Percentiles rank a stretch among this genome's conserved stretches.
These are phyloP conservation scores for Xylariaceae sp. DNA, from an alignment of 2,329 filamentous ascomycete genomes.

Conservation along the genomic window DNA sequence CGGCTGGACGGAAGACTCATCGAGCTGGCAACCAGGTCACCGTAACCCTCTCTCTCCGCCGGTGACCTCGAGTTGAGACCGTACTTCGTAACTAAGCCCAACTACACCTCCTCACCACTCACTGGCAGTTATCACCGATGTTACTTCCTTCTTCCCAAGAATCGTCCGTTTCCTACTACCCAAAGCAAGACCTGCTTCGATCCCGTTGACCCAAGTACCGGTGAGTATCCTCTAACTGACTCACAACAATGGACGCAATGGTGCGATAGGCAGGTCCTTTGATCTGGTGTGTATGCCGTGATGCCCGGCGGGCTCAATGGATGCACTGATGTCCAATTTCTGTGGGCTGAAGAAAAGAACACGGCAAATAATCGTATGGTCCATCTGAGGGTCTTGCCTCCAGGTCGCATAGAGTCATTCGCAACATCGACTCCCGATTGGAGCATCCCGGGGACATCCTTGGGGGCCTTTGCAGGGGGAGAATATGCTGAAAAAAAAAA, in stretches of 20 bases:
- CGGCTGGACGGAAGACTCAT: too few relatives aligned
- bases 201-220: too few relatives aligned
- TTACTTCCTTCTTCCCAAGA: too few relatives aligned
- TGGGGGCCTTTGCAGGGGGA: conserved; percentile 17
- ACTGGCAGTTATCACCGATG: too few relatives aligned
- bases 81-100: background rate
- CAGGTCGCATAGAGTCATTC: conserved; percentile 25
- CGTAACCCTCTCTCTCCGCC: background rate
- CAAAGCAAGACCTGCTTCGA: too few relatives aligned
- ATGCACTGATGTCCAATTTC: conserved; percentile 33
- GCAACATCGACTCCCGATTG: conserved; percentile 25
- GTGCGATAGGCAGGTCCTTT: background rate
- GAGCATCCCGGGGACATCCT: conserved; percentile 8
- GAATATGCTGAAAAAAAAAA: conserved; percentile 11
- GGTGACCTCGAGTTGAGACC: background rate
- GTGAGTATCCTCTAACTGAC: background rate
- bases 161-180: too few relatives aligned
- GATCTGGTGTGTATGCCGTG: conserved; percentile 26
- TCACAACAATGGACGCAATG: background rate
- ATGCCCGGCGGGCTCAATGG: conserved; percentile 26
- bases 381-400: conserved; percentile 25
- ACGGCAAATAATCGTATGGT: conserved; percentile 25
- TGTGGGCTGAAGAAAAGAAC: conserved; percentile 26
- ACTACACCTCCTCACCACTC: too few relatives aligned
- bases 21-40: conserved; percentile 5